A percentile compares a stretch with the other conserved stretches of the same genome.
Conservation (phyloP, 306 rosid genomes). For the Lotus japonicus region DNA sequence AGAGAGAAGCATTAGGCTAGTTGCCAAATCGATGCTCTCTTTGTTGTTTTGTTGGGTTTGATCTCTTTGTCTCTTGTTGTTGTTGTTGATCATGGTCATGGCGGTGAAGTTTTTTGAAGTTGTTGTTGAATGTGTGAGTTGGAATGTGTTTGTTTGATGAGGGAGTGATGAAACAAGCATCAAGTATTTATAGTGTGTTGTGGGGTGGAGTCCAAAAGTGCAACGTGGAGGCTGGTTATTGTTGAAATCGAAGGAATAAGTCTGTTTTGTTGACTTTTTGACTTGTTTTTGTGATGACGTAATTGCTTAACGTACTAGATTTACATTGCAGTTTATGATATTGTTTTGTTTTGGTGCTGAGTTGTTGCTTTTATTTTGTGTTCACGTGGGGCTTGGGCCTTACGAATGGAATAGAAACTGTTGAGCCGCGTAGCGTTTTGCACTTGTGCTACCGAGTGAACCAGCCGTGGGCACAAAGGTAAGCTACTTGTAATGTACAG, state of each 20-base stretch:
- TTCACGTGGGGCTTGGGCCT: neutral
- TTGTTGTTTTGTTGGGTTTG: slow-evolving; percentile 23
- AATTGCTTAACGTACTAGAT: slow-evolving; percentile 14
- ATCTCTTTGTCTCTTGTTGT: slow-evolving; percentile 35
- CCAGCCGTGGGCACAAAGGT: neutral
- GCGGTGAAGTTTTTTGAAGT: too few species aligned
- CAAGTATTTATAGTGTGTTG: slow-evolving; percentile 2
- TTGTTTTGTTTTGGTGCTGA: neutral
- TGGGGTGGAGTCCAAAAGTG: neutral
- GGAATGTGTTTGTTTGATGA: too few species aligned
- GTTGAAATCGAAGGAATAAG: neutral
- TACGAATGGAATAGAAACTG: neutral
- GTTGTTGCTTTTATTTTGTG: neutral
- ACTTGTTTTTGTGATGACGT: slow-evolving; percentile 6
- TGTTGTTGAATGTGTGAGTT: neutral
- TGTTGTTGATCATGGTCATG: neutral
- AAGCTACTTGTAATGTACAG: neutral
- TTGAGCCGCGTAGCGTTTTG: neutral
- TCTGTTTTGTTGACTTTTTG: slow-evolving; percentile 10
- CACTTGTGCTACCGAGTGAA: slow-evolving; percentile 11
- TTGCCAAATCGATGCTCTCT: slow-evolving; percentile 19
- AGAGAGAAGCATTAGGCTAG: slow-evolving; percentile 9
- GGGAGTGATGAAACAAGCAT: too few species aligned
- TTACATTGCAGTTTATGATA: neutral
- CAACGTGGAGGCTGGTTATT: neutral